Percentiles rank a stretch among this genome's conserved stretches.
Conservation (phyloP, 140 eudicot species). For the Stevia rebaudiana region DNA sequence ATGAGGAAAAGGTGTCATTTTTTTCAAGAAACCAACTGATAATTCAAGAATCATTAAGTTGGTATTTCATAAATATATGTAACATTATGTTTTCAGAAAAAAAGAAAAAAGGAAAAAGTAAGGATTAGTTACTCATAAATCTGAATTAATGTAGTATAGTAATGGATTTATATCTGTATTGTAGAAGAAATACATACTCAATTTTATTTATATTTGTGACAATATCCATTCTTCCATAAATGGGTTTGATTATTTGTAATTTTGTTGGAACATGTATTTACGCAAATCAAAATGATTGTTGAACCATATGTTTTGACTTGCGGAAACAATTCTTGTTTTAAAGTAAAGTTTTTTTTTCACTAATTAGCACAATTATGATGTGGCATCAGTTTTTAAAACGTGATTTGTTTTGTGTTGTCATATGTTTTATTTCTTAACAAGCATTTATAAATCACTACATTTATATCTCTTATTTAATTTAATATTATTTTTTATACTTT, state of each 20-base stretch:
- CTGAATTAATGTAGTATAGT: slow-evolving; percentile 20
- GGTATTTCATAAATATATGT: slow-evolving; percentile 14
- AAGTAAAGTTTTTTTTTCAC: not conserved
- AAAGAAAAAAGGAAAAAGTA: not conserved
- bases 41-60: slow-evolving; percentile 18
- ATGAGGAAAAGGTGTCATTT: slow-evolving; percentile 10
- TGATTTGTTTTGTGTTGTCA: not conserved
- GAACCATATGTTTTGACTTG: not conserved
- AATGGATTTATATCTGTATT: slow-evolving; percentile 20
- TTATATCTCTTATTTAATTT: too few species aligned
- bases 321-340: too few species aligned
- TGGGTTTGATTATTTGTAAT: not conserved
- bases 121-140: slow-evolving; percentile 15
- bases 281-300: too few species aligned
- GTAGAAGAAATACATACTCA: slow-evolving; percentile 20
- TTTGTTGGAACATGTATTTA: not conserved
- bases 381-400: too few species aligned
- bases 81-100: slow-evolving; percentile 4
- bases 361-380: not conserved
- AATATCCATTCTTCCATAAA: not conserved
- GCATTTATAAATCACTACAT: too few species aligned
- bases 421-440: not conserved
- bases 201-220: slow-evolving; percentile 20
- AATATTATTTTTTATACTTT: too few species aligned
- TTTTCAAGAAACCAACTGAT: slow-evolving; percentile 23